Base-by-base conservation (phyloP, 352 stramenopile species). In the Phytophthora cryptogea region DNA sequence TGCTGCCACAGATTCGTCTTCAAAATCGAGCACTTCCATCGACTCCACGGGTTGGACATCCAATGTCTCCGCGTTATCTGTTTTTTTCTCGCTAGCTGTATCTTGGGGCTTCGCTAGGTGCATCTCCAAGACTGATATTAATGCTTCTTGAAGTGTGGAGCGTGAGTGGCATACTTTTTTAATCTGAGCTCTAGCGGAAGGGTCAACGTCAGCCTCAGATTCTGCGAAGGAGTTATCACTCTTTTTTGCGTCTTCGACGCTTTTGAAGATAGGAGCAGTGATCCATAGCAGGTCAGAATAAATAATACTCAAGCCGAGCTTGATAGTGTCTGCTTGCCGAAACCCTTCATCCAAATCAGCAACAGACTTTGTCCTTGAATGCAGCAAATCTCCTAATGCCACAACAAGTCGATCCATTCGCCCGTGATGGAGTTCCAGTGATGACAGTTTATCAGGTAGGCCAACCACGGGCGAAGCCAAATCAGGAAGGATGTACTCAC, bases 281-380 rank as follows among this genome's bases (percentile, higher is more conserved):
- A 75, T 63, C 87, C 87, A 96, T 13, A 96, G 60, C 4, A 96
- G 46, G 35, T 94, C 83, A 3, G 70, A 76, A 57, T 91, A 90
- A 36, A 96, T 58, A 46, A 92, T 78, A 40, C 71, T 78, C 32
- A 94, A 33, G 10, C 76, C 65, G 33, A 80, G 75, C 62, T 83
- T 90, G 64, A 95, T 75, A 8, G 76, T 80, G 40, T 90, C 84
- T 5, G 72, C 59, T 17, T 88, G 46, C 4, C 76, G 60, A 60
- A 92, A 77, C 13, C 63, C 66, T 52, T 84, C 62, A 43, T 87
- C 46, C n/a, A 94, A 43, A 14, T 74, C 41, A 4, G 59, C 45
- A 20, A 91, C 70, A 16, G 66, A 70, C 30, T 68, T 82, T 6
- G 86, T 73, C 20, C 83, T 68, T 45, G 78, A 76, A 43, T 55